Conservation (phyloP, 225 moss, liverwort and hornwort species). For the Asterella californica region DNA sequence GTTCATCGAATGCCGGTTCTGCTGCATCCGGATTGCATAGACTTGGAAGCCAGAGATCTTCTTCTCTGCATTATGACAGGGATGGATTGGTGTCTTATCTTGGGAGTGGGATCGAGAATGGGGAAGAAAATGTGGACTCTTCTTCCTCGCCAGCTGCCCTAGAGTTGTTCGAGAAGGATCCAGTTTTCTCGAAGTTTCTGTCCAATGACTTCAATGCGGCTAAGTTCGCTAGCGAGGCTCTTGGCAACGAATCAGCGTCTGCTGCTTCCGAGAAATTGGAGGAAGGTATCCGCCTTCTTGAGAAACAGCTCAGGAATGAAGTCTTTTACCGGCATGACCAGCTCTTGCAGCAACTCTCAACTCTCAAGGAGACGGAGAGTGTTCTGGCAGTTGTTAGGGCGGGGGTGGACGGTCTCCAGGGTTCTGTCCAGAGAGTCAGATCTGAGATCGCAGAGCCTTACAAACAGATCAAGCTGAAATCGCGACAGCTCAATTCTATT, state of each 20-base stretch:
- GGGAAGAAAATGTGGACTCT: slow-evolving; percentile 56
- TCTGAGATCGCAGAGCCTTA: slow-evolving; percentile 96
- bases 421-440: slow-evolving; percentile 85
- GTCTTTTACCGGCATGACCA: slow-evolving; percentile 80
- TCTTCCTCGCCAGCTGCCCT: slow-evolving; percentile 71
- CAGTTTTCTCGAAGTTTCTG: slow-evolving; percentile 79
- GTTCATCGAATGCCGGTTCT: slow-evolving; percentile 24
- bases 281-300: slow-evolving; percentile 85
- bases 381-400: slow-evolving; percentile 84
- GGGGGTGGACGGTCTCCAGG: slow-evolving; percentile 87
- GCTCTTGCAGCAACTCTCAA: slow-evolving; percentile 85
- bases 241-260: slow-evolving; percentile 84
- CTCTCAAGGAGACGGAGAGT: slow-evolving; percentile 93
- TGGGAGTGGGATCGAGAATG: slow-evolving; percentile 45
- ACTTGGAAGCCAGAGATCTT: slow-evolving; percentile 56
- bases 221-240: slow-evolving; percentile 85
- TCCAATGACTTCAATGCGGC: slow-evolving; percentile 85
- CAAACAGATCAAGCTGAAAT: slow-evolving; percentile 84
- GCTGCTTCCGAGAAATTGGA: slow-evolving; percentile 95
- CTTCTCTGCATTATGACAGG: slow-evolving; percentile 61
- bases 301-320: slow-evolving; percentile 93
- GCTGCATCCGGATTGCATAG: slow-evolving; percentile 46
- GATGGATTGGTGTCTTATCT: slow-evolving; percentile 41
- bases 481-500: slow-evolving; percentile 73
- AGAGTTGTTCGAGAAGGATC: slow-evolving; percentile 82